Conservation (phyloP, 2,329 filamentous ascomycete species). For the Diaporthe sp. region DNA sequence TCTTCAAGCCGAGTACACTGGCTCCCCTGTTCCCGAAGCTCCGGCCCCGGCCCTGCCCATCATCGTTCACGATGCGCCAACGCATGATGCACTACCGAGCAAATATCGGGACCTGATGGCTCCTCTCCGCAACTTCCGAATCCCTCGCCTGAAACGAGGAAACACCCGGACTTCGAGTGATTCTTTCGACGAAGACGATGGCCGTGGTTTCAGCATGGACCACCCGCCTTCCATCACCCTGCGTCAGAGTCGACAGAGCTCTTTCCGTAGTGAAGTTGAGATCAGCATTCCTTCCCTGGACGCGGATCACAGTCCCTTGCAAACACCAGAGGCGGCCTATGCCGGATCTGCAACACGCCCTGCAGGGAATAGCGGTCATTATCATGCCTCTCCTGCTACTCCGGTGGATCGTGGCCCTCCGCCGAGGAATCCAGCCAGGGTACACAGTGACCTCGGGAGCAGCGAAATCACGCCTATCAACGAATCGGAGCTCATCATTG, state of each 20-base stretch:
- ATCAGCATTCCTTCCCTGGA: conserved; percentile 42
- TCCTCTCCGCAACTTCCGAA: conserved; percentile 32
- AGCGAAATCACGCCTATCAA: conserved; percentile 8
- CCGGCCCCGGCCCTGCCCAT: conserved; percentile 16
- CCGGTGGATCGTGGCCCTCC: conserved; percentile 16
- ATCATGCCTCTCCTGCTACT: neutral
- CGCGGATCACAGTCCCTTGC: conserved; percentile 38
- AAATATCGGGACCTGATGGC: conserved; percentile 30
- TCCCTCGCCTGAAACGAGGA: conserved; percentile 30
- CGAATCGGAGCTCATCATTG: conserved; percentile 14
- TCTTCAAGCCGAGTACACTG: conserved; percentile 27
- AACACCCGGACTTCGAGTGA: conserved; percentile 40
- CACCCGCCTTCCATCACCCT: conserved; percentile 34
- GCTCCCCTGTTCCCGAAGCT: conserved; percentile 22
- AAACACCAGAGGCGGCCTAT: conserved; percentile 40
- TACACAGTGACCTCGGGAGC: neutral
- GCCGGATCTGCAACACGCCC: neutral
- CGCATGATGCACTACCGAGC: neutral
- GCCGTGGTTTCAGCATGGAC: conserved; percentile 32
- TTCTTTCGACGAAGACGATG: conserved; percentile 40
- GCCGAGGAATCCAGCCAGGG: conserved; percentile 28
- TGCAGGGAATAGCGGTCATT: neutral
- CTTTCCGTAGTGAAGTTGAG: conserved; percentile 44
- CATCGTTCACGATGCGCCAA: conserved; percentile 19
- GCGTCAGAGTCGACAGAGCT: conserved; percentile 38